A percentile compares a stretch with the other conserved stretches of the same genome.
phyloP scores from a whole-genome alignment of 306 rosid species.

The Spatholobus suberectus region DNA sequence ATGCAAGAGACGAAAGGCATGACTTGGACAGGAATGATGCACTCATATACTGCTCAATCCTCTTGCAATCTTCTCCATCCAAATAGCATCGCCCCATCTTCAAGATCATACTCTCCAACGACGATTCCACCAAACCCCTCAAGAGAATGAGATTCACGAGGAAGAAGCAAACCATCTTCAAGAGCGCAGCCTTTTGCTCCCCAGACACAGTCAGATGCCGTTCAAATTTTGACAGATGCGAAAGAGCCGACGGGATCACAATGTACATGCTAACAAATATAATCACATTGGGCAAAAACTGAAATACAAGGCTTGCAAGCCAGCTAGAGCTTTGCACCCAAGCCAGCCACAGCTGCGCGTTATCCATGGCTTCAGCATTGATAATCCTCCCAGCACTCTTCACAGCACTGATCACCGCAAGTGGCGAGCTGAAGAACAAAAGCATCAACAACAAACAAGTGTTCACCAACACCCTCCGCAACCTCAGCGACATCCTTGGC shows the following conservation, averaged over 20 bases:
- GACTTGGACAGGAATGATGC: conserved; percentile 87
- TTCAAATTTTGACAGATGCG: conserved; percentile 90
- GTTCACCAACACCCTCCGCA: conserved; percentile 81
- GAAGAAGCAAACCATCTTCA: conserved; percentile 98
- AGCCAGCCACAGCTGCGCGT: conserved; percentile 85
- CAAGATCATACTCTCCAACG: conserved; percentile 80
- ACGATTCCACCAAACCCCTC: conserved; percentile 88
- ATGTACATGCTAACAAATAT: conserved; percentile 93
- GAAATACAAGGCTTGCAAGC: conserved; percentile 90
- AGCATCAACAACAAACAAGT: conserved; percentile 82
- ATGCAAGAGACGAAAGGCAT: conserved; percentile 96
- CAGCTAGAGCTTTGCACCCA: conserved; percentile 96
- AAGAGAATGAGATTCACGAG: conserved; percentile 93
- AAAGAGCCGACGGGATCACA: conserved; percentile 86
- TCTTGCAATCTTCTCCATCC: conserved; percentile 97
- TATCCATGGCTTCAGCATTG: conserved; percentile 94
- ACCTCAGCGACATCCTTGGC: conserved; percentile 62
- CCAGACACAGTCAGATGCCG: conserved; percentile 94
- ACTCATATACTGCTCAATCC: conserved; percentile 97
- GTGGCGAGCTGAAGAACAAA: conserved; percentile 94
- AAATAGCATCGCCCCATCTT: conserved; percentile 93
- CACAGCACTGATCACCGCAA: conserved; percentile 84
- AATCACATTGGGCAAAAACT: conserved; percentile 90
- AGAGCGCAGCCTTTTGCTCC: conserved; percentile 89
- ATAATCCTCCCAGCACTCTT: conserved; percentile 87